These are phyloP conservation scores for Diaporthe sp. DNA, from an alignment of 2,329 filamentous ascomycete species.

Conservation along the genomic window DNA sequence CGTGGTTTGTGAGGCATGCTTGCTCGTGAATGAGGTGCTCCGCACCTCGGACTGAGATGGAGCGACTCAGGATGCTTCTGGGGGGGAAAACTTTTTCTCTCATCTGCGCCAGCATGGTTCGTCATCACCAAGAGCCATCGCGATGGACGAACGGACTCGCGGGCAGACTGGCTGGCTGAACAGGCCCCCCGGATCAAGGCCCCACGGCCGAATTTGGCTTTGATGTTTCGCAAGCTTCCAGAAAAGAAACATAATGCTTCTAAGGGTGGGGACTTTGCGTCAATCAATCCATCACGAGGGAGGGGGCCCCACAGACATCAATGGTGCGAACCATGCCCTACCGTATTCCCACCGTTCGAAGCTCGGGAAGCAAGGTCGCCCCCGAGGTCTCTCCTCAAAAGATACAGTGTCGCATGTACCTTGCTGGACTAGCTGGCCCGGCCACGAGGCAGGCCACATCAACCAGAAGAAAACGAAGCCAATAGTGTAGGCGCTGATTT, in stretches of 20 bases:
- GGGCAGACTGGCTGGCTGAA: not conserved
- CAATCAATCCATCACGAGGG: constrained; percentile 33
- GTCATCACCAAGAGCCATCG: constrained; percentile 19
- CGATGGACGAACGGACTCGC: constrained; percentile 8
- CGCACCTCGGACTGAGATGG: not conserved
- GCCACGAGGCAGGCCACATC: constrained; percentile 5
- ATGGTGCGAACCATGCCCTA: constrained; percentile 19
- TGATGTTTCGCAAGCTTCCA: constrained; percentile 41
- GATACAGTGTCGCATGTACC: not conserved
- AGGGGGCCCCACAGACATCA: constrained; percentile 24
- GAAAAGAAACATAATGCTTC: constrained; percentile 39
- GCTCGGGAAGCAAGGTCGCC: not conserved
- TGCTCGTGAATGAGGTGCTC: constrained; percentile 8
- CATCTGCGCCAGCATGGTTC: constrained; percentile 3
- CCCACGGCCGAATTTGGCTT: constrained; percentile 31
- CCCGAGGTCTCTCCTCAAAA: not conserved
- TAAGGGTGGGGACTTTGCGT: constrained; percentile 34
- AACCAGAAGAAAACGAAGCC: not conserved
- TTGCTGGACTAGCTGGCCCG: not conserved
- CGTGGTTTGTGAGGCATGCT: constrained; percentile 1
- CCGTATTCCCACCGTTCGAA: constrained; percentile 31
- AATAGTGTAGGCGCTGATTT: not conserved
- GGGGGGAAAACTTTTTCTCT: not conserved
- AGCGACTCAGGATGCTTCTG: constrained; percentile 22
- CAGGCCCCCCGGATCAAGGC: not conserved